Evolutionary conservation across 2,329 filamentous ascomycete species (phyloP), one percentile per base, ranked within the genome.

Genomic region (Xylariaceae sp.): DNA sequence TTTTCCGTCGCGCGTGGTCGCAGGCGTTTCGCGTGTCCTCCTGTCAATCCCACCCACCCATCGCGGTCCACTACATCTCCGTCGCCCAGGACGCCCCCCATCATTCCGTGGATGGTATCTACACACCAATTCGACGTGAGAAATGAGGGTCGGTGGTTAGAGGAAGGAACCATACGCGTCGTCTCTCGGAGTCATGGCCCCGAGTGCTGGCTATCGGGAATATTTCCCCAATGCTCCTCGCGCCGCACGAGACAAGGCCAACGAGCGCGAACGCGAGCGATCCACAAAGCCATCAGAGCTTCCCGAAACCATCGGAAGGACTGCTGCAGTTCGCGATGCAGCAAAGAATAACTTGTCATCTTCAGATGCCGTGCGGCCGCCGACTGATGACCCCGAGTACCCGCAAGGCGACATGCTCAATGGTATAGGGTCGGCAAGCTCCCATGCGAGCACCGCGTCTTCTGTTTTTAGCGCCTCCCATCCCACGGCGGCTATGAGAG

Each of bases 191-290:
- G 85, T 84, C 82, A 85, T 51, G 53, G 52, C 54, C 45, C 54
- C 85, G 77, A 85, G 83, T 69, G 80, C 82, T 68, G 80, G 80
- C 66, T 89, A 88, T 72, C 83, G 82, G 65, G 79, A 88, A 65
- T 92, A 87, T 72, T 89, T 88, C 63, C 83, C 83, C 49, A 77
- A 81, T 57, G 84, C 83, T 55, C 83, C 84, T 49, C 75, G 76
- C 51, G 77, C 76, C 38, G 68, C 70, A 36, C 67, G 67, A 58
- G 69, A 75, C 55, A 68, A 68, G 51, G 69, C 72, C 45, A 70
- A 69, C 56, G 74, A 79, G 58, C 68, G 75, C 56, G 73, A 77
- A 55, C 78, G 70, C 58, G 67, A 71, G 65, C 76, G 64, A 58
- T 60, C 60, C 39, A 64, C 63, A 46, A 61, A 46, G 28, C 36